Conservation (phyloP, 768 basidiomycete species). For the Tubosaeta sp. region DNA sequence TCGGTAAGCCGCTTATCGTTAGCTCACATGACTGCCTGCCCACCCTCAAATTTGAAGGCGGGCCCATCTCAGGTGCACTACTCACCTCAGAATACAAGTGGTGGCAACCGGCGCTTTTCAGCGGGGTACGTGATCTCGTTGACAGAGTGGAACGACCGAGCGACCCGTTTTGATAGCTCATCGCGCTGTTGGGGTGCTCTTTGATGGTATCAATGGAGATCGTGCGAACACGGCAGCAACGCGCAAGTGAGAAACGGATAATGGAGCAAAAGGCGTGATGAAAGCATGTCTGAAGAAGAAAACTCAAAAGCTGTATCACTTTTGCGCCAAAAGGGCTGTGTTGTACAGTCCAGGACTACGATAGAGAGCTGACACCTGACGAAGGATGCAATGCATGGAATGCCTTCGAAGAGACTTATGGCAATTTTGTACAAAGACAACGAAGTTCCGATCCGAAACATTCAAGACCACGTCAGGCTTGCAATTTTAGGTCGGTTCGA, state of each 20-base stretch:
- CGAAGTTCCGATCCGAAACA: too few species aligned
- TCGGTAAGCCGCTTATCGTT: constrained; percentile 12
- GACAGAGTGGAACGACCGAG: too few species aligned
- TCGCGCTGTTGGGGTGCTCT: not conserved
- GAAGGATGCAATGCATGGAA: too few species aligned
- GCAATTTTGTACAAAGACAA: too few species aligned
- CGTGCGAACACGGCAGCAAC: not conserved
- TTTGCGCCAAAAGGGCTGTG: not conserved
- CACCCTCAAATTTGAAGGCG: constrained; percentile 30
- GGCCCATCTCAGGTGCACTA: constrained; percentile 56
- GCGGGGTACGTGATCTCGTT: constrained; percentile 32
- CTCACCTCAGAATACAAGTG: constrained; percentile 49
- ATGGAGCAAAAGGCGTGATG: not conserved
- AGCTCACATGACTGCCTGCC: not conserved
- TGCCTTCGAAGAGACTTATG: too few species aligned
- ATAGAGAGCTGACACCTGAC: not conserved
- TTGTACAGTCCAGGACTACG: too few species aligned
- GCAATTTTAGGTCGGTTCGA: too few species aligned
- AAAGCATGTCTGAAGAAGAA: not conserved
- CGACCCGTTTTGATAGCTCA: constrained; percentile 1
- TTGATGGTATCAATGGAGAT: not conserved
- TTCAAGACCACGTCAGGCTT: too few species aligned
- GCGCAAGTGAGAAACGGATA: not conserved
- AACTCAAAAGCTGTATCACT: not conserved
- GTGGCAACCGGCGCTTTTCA: constrained; percentile 53